Evolutionary conservation across 108 stramenopile species (phyloP), one percentile per base, ranked within the genome.

Genomic region (Cyclotella choctawhatcheeana): DNA sequence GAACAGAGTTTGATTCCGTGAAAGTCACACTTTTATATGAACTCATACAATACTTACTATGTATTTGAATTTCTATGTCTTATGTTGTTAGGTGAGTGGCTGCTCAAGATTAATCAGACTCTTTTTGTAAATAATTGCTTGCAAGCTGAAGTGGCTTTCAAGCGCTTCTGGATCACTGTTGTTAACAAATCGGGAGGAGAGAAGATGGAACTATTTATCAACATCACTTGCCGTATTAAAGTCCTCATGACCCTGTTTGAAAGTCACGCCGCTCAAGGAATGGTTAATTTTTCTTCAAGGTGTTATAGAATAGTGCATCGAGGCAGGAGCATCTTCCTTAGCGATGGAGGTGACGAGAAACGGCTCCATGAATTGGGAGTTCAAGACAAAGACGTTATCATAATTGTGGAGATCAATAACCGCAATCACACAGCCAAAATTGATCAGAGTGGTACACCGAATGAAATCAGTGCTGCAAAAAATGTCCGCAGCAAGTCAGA

Each of bases 51-150:
- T n/a, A n/a, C n/a, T n/a, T n/a, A n/a, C n/a, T n/a, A n/a, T n/a
- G n/a, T n/a, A n/a, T n/a, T n/a, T n/a, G n/a, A n/a, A n/a, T n/a
- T n/a, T n/a, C n/a, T n/a, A n/a, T n/a, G n/a, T n/a, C n/a, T n/a
- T n/a, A n/a, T n/a, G n/a, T n/a, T n/a, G n/a, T n/a, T n/a, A n/a
- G n/a, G n/a, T n/a, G n/a, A n/a, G n/a, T 54, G 26, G 53, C 27
- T 54, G 24, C 6, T 54, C 6, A 25, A 54, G 53, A 29, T 54
- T 27, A 54, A 27, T 54, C 47, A 48, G 17, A 48, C 47, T n/a
- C 47, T 48, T 4, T 48, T 48, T n/a, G 16, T n/a, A 4, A 48
- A 48, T 48, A n/a, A 48, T 48, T 8, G 8, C 17, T 4, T 48
- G 17, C 12, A 48, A 4, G 12, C 47, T 4, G 47, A 48, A n/a